These are phyloP conservation scores for Apiospora arundinis DNA, from an alignment of 2,329 filamentous ascomycete genomes.

Conservation along the genomic window DNA sequence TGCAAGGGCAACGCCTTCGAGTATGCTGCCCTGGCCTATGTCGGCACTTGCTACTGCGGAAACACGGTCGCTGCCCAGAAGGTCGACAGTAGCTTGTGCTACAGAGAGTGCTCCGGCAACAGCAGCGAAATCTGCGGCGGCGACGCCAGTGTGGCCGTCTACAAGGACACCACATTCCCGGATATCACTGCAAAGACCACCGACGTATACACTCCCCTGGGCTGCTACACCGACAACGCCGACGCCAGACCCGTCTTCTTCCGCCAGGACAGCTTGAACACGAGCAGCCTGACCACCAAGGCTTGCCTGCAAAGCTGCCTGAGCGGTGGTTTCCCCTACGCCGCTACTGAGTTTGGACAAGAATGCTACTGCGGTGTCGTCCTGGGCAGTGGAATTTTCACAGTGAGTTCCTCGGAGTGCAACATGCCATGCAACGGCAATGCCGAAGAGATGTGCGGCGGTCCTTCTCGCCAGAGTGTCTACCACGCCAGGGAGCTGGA, in stretches of 20 bases:
- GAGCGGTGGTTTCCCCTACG: slow-evolving; percentile 52
- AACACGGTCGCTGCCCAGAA: slow-evolving; percentile 55
- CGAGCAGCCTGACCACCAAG: slow-evolving; percentile 47
- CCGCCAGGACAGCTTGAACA: slow-evolving; percentile 45
- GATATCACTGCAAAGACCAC: slow-evolving; percentile 49
- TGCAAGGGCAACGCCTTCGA: slow-evolving; percentile 60
- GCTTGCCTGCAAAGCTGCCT: slow-evolving; percentile 51
- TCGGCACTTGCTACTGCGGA: slow-evolving; percentile 60
- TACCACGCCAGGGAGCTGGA: slow-evolving; percentile 56
- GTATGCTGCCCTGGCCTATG: slow-evolving; percentile 58
- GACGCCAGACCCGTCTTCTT: slow-evolving; percentile 54
- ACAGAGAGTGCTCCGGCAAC: slow-evolving; percentile 59
- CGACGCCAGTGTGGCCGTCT: slow-evolving; percentile 53
- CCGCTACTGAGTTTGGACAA: slow-evolving; percentile 52
- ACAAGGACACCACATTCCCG: slow-evolving; percentile 55
- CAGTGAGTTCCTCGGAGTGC: slow-evolving; percentile 50
- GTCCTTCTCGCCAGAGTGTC: slow-evolving; percentile 48
- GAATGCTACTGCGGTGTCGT: slow-evolving; percentile 61
- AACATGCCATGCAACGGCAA: slow-evolving; percentile 59
- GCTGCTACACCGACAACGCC: slow-evolving; percentile 63
- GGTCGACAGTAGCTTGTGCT: slow-evolving; percentile 60
- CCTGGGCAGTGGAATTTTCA: slow-evolving; percentile 53
- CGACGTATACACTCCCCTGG: slow-evolving; percentile 62
- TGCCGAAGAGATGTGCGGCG: slow-evolving; percentile 49
- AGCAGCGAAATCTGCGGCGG: slow-evolving; percentile 54